Base-by-base conservation (phyloP, 2,329 filamentous ascomycete genomes). In the Aspergillus novoparasiticus region DNA sequence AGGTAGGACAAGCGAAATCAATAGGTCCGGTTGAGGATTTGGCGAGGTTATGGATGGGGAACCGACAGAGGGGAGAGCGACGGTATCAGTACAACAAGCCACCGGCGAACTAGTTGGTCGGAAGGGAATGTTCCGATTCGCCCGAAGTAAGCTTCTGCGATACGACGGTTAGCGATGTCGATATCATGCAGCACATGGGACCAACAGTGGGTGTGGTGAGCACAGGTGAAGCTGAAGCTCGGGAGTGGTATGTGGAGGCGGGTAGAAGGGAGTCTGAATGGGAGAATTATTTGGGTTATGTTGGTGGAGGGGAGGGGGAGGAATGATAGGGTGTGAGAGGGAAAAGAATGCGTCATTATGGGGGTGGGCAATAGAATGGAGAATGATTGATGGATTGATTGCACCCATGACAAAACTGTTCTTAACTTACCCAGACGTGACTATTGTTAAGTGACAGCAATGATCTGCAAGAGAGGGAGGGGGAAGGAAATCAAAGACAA, bases 311-410 rank as follows among this genome's bases (percentile, higher is more conserved):
- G 62, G 57, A 63, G 60, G 57, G 62, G 60, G 16, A 50, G 46
- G 54, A 60, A 55, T 48, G 55, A 58, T 58, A 60, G 57, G 51
- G 51, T 39, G 30, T 19, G 51, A 36, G 51, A 39, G 30, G 23
- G 68, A 67, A 66, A 72, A 69, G 68, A 73, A 76, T 77, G 75
- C 75, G 75, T 77, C 75, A 77, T 77, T 70, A 73, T 72, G 69
- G 69, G 67, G 69, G 64, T 67, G 67, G 63, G 41, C 21, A 60
- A 53, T 54, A 45, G 43, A 59, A 57, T 56, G 34, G 45, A 34
- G 16, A 32, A 51, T 32, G 48, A n/a, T 28, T 32, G 28, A 32
- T 51, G 30, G 28, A n/a, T 6, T 21, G 45, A 23, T 14, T 26
- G 39, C 39, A 41, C 39, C 39, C 6, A 51, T 19, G 48, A 57